Evolutionary conservation across 1,284 basidiomycete genomes (phyloP), one percentile per base, ranked within the genome.

Genomic region (Taiwanofungus camphoratus): DNA sequence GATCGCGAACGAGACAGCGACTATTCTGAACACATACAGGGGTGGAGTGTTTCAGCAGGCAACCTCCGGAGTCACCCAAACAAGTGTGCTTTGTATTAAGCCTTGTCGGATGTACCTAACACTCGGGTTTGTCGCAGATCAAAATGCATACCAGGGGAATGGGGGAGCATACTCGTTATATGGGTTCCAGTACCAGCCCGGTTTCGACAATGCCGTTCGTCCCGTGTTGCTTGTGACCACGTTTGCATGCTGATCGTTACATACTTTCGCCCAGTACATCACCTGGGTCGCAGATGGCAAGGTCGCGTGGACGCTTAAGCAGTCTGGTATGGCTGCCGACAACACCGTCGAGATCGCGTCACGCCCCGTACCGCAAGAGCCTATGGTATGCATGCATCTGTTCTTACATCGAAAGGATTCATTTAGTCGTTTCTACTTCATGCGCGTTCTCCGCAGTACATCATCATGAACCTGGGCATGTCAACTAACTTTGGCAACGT

Each of bases 401-500:
- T n/a, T n/a, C n/a, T n/a, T n/a, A n/a, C n/a, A n/a, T n/a, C n/a
- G n/a, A n/a, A n/a, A n/a, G n/a, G n/a, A n/a, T n/a, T n/a, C n/a
- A n/a, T n/a, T n/a, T n/a, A 4, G 24, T 40, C 36, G 22, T 19
- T 24, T 39, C 11, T 30, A 35, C 27, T 30, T 49, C 29, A 13
- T 24, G 31, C 13, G n/a, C 23, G 20, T 13, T 37, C 18, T 24
- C 20, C 30, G 2, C 44, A 83, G 79, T 84, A 91, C 61, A 71
- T 94, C 56, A 78, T 94, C 52, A 66, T 76, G 45, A 91, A 92
- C 60, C 66, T 95, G 56, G 91, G 88, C 40, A 82, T 94, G 62
- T 92, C 88, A 2, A 65, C 67, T 18, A 86, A 87, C 56, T 92
- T 94, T 54, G 85, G 84, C 29, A 52, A 59, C 12, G 79, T 90